Percentiles rank a stretch among this genome's conserved stretches.
Evolutionary conservation across 495 filamentous ascomycete genomes (phyloP).

Genomic region (Penicillium angulare): DNA sequence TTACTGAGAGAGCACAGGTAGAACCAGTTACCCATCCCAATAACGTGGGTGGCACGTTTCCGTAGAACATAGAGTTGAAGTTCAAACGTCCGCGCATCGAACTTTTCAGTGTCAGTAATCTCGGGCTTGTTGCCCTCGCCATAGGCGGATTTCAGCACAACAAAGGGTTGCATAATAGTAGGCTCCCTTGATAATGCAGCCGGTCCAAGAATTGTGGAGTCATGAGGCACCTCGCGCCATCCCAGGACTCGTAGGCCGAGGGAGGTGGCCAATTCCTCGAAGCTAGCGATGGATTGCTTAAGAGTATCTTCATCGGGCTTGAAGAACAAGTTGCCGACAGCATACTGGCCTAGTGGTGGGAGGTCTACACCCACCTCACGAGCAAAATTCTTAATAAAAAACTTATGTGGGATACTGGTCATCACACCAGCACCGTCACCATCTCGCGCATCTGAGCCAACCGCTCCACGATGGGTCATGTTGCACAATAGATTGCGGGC

Average conservation of each 20-base stretch:
- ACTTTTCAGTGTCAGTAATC: conserved; percentile 71
- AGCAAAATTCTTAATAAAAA: conserved; percentile 98
- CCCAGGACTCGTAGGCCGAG: conserved; percentile 89
- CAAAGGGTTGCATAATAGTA: conserved; percentile 91
- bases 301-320: conserved; percentile 89
- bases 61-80: conserved; percentile 90
- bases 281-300: conserved; percentile 80
- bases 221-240: conserved; percentile 93
- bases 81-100: conserved; percentile 86
- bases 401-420: conserved; percentile 98
- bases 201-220: conserved; percentile 89
- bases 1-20: conserved; percentile 97
- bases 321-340: conserved; percentile 97
- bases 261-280: conserved; percentile 87
- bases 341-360: conserved; percentile 89
- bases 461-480: conserved; percentile 99
- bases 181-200: conserved; percentile 93
- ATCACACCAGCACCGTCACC: conserved; percentile 98
- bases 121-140: conserved; percentile 82
- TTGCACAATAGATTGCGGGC: conserved; percentile 95
- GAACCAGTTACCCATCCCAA: conserved; percentile 98
- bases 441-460: conserved; percentile 96
- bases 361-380: conserved; percentile 82
- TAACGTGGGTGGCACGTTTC: conserved; percentile 91
- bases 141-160: conserved; percentile 84